Conservation (phyloP, 1,139 yeast species). For the Yamadazyma conglobata region DNA sequence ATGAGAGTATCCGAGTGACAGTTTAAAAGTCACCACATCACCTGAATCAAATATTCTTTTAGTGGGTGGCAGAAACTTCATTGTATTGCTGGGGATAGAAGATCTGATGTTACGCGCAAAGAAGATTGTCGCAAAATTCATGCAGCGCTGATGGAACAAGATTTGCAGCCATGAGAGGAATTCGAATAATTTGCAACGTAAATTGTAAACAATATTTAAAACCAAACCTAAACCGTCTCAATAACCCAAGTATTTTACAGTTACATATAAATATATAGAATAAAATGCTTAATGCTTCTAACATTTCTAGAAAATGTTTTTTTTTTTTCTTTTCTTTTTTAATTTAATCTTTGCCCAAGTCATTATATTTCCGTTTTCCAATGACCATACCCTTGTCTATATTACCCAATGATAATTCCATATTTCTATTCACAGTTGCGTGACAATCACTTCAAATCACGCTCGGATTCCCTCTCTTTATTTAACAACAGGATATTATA, state of each 20-base stretch:
- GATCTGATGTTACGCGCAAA: neutral
- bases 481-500: no score
- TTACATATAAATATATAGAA: constrained; percentile 1
- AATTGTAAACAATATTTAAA: neutral
- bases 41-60: constrained; percentile 30
- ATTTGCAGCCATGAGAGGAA: constrained; percentile 2
- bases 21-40: constrained; percentile 26
- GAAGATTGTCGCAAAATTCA: neutral
- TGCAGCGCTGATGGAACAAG: no score
- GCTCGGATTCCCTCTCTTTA: no score
- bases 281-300: constrained; percentile 1
- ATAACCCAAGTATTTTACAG: constrained; percentile 7
- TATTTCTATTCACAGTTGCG: no score
- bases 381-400: neutral
- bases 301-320: no score
- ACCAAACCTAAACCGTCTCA: constrained; percentile 10
- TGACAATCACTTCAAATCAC: no score
- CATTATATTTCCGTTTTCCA: neutral
- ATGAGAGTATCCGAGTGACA: constrained; percentile 26
- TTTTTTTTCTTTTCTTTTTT: constrained; percentile 1
- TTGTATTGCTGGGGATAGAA: no score
- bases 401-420: no score
- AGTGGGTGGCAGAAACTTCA: constrained; percentile 17
- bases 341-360: no score
- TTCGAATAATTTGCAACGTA: no score